These are phyloP conservation scores for Penicillium sp. DNA, from an alignment of 2,329 filamentous ascomycete genomes.

Conservation along the genomic window DNA sequence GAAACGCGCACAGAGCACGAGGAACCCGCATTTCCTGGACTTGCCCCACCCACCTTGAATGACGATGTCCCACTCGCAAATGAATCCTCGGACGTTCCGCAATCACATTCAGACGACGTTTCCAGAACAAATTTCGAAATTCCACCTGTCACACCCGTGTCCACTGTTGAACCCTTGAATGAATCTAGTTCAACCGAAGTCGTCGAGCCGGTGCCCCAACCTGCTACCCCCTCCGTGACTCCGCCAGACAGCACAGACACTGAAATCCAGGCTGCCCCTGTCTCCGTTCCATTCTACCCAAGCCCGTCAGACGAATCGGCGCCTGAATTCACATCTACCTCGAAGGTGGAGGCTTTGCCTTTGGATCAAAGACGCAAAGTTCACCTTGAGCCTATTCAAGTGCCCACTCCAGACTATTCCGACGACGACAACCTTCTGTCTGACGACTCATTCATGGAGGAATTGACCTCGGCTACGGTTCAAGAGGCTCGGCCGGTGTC, in stretches of 20 bases:
- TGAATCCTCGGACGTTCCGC: constrained; percentile 25
- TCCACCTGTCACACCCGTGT: constrained; percentile 17
- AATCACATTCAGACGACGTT: constrained; percentile 22
- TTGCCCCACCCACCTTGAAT: constrained; percentile 34
- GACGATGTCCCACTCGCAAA: constrained; percentile 31
- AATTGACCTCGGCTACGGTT: constrained; percentile 77
- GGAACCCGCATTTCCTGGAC: constrained; percentile 26
- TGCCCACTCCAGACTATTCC: constrained; percentile 40
- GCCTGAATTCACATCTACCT: constrained; percentile 23
- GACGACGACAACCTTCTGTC: constrained; percentile 47
- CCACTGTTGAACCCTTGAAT: constrained; percentile 16
- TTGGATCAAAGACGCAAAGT: constrained; percentile 38
- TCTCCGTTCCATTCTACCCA: constrained; percentile 20
- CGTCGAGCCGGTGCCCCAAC: constrained; percentile 20
- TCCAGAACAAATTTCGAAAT: constrained; percentile 25
- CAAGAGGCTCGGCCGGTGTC: constrained; percentile 80
- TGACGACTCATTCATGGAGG: constrained; percentile 81
- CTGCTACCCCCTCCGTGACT: constrained; percentile 18
- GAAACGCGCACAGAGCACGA: constrained; percentile 27
- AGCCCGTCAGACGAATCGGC: constrained; percentile 24
- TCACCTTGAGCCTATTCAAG: constrained; percentile 56
- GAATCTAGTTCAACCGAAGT: constrained; percentile 13
- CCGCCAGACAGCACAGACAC: constrained; percentile 16
- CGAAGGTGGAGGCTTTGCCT: constrained; percentile 23
- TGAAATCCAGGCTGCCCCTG: constrained; percentile 21